Conservation (phyloP, 805 yeast genomes). For the Yarrowia sp. region DNA sequence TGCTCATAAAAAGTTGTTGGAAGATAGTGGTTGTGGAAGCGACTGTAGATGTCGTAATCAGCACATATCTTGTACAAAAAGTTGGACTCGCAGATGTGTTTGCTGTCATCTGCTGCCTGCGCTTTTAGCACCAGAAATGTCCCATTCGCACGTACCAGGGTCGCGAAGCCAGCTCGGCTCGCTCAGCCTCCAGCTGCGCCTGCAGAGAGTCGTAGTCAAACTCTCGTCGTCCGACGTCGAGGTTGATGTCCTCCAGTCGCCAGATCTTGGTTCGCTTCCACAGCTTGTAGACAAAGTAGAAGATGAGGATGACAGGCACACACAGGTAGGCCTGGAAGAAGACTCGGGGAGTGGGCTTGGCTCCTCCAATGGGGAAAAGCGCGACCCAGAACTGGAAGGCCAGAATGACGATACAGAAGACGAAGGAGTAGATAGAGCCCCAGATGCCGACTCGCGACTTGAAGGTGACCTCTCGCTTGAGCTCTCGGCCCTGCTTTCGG, state of each 20-base stretch:
- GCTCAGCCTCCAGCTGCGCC: conserved; percentile 54
- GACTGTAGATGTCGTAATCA: no score
- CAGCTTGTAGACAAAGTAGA: conserved; percentile 58
- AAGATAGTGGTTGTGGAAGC: background rate
- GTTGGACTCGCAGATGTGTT: no score
- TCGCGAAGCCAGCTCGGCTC: conserved; percentile 42
- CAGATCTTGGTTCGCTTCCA: conserved; percentile 47
- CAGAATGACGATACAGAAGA: conserved; percentile 56
- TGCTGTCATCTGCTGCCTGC: no score
- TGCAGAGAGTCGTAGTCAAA: conserved; percentile 52
- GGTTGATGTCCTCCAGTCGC: conserved; percentile 52
- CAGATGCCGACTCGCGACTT: conserved; percentile 58
- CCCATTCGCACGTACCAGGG: conserved; percentile 50
- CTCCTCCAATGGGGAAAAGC: conserved; percentile 66
- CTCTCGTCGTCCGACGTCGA: conserved; percentile 60
- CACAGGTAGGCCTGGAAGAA: conserved; percentile 71
- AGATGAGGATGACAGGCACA: conserved; percentile 56
- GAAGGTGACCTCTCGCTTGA: conserved; percentile 60
- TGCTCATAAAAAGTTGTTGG: background rate
- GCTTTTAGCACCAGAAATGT: conserved; percentile 48
- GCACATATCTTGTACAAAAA: no score
- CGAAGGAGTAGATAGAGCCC: conserved; percentile 60
- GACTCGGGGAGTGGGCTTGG: conserved; percentile 39
- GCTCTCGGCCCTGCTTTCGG: conserved; percentile 55
- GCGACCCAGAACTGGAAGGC: conserved; percentile 76